Base-by-base conservation (phyloP, 495 filamentous ascomycete genomes). In the Arthonia radiata region DNA sequence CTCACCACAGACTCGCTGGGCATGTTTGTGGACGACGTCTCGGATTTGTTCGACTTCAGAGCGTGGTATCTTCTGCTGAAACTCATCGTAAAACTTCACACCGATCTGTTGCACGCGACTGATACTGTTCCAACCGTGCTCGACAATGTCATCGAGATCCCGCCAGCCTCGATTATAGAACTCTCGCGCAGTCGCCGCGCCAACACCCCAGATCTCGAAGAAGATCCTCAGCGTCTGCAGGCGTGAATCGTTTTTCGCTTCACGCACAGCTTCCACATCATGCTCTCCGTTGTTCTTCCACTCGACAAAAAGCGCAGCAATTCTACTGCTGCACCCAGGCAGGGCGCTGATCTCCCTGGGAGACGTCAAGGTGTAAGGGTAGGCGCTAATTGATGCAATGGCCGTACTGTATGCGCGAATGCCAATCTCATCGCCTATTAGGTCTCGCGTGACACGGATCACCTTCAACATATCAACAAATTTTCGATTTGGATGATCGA, bases 51-150 rank as follows among this genome's bases (percentile, higher is more conserved):
- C 71, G 2, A 79, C 69, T 39, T 97, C 83, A 0, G 29, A 24
- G 2, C 82, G 59, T 1, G 80, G 59, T 11, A 97, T 74, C 17
- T 59, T 61, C 13, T 54, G 43, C 18, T 61, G 54, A 24, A 97
- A 73, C 29, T 94, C 86, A 24, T 89, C 76, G 42, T 82, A 91
- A 43, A 69, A 93, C 42, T 94, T 94, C n/a, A 94, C 46, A 1
- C 86, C 86, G 25, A 97, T 90, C 42, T 94, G 81, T 44, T 90
- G 82, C 2, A 74, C 73, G 10, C 81, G 61, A 0, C 56, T 69
- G 0, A 94, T 54, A 1, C 36, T 47, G 19, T 55, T 38, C 89
- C 89, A 97, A 14, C 75, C 81, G 35, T 69, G 53, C 37, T 89
- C 72, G 30, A 92, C 54, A 4, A 94, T 53, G 38, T 94, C 82